A percentile compares a stretch with the other conserved stretches of the same genome.
These are phyloP conservation scores for Neofusicoccum umdonicola DNA, from an alignment of 2,329 filamentous ascomycete genomes.

Conservation along the genomic window DNA sequence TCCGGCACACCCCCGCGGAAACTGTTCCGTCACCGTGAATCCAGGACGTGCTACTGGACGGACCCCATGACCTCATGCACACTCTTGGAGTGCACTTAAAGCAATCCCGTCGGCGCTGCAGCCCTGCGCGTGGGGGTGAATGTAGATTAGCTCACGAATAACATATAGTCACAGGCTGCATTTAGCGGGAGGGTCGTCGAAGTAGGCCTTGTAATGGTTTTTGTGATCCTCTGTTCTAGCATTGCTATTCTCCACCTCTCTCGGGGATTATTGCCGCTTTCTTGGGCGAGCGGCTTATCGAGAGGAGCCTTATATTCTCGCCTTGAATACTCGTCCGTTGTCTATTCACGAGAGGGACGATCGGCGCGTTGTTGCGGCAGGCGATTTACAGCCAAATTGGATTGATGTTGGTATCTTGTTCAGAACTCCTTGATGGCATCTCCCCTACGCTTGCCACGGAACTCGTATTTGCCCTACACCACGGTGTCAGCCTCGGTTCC, in stretches of 20 bases:
- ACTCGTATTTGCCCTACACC: slow-evolving; percentile 76
- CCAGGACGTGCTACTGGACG: not conserved
- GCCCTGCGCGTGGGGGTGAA: not conserved
- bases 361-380: not conserved
- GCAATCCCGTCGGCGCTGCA: not conserved
- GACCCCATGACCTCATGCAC: slow-evolving; percentile 2
- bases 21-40: not conserved
- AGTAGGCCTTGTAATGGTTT: not conserved
- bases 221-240: not conserved
- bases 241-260: not conserved
- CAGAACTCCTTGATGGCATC: slow-evolving; percentile 81
- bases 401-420: slow-evolving; percentile 20
- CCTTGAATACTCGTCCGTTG: not conserved
- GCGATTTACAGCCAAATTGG: not conserved
- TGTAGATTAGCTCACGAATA: slow-evolving; percentile 1
- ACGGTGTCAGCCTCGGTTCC: not conserved
- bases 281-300: not conserved
- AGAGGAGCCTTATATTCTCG: not conserved
- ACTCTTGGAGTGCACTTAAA: not conserved
- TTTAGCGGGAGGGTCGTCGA: not conserved
- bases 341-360: not conserved
- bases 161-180: not conserved
- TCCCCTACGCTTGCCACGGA: slow-evolving; percentile 84
- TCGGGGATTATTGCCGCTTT: not conserved
- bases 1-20: not conserved